Percentiles rank a stretch among this genome's conserved stretches.
Conservation (phyloP, 179 eudicot genomes). For the Silene vulgaris region DNA sequence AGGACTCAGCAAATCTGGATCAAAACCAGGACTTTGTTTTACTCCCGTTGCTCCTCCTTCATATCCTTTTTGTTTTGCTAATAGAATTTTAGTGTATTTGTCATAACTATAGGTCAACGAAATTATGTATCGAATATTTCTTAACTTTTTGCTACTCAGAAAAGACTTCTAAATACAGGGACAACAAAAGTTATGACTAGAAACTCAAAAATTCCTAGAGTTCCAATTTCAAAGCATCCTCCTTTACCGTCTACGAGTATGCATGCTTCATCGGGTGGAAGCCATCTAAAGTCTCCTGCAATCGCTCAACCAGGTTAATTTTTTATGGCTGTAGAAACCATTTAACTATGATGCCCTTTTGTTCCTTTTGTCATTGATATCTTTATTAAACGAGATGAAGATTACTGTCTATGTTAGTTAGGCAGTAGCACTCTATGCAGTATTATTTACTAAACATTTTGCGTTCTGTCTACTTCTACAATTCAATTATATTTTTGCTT, state of each 20-base stretch:
- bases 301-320: conserved; percentile 49
- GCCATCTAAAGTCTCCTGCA: conserved; percentile 36
- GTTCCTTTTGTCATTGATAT: neutral
- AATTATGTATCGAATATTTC: conserved; percentile 22
- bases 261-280: conserved; percentile 31
- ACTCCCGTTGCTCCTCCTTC: conserved; percentile 42
- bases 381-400: neutral
- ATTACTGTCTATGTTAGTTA: neutral
- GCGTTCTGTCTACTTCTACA: neutral
- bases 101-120: conserved; percentile 3
- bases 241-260: conserved; percentile 25
- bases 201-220: conserved; percentile 56
- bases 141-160: conserved; percentile 53
- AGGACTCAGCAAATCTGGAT: conserved; percentile 29
- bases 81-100: neutral
- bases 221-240: conserved; percentile 37
- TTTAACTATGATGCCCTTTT: neutral
- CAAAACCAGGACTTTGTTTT: conserved; percentile 36
- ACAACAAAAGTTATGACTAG: conserved; percentile 32
- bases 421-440: neutral
- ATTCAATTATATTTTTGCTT: neutral
- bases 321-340: neutral
- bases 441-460: neutral
- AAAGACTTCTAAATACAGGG: conserved; percentile 54
- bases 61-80: conserved; percentile 54